These are phyloP conservation scores for Hysterangium stoloniferum DNA, from an alignment of 768 basidiomycete genomes.

Conservation along the genomic window DNA sequence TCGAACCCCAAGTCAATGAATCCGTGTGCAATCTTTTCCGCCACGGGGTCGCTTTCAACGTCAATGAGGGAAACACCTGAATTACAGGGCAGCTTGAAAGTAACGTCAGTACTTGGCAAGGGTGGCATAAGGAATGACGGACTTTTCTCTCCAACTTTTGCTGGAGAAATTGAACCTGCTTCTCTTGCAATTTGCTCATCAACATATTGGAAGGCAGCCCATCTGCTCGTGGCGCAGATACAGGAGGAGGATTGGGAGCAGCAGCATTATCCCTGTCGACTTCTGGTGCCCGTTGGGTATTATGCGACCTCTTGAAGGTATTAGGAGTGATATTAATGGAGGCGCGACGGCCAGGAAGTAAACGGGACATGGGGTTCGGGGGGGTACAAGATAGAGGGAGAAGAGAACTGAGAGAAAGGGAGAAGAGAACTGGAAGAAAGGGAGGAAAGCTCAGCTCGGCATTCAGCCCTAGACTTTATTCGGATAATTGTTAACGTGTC, in stretches of 20 bases:
- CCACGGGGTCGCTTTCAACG: slow-evolving; percentile 1
- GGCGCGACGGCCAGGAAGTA: slow-evolving; percentile 5
- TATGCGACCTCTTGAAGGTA: background rate
- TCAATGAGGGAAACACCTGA: slow-evolving; percentile 4
- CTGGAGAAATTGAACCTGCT: background rate
- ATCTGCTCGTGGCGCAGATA: background rate
- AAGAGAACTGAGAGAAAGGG: background rate
- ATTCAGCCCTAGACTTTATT: too few species aligned
- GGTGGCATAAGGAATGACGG: background rate
- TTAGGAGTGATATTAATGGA: background rate
- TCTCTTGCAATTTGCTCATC: background rate
- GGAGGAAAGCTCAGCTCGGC: too few species aligned
- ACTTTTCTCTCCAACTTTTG: slow-evolving; percentile 1
- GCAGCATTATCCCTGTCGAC: background rate
- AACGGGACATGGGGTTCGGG: slow-evolving; percentile 1
- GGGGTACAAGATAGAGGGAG: background rate
- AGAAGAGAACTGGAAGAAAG: background rate
- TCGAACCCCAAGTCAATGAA: background rate
- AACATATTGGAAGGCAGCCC: background rate
- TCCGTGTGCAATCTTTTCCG: background rate
- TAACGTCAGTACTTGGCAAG: background rate
- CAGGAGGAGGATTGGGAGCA: background rate
- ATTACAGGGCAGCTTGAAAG: slow-evolving; percentile 9
- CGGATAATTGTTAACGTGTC: too few species aligned
- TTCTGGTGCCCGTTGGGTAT: background rate